phyloP scores from a whole-genome alignment of 164 flowering plant species.

The Aristolochia californica region DNA sequence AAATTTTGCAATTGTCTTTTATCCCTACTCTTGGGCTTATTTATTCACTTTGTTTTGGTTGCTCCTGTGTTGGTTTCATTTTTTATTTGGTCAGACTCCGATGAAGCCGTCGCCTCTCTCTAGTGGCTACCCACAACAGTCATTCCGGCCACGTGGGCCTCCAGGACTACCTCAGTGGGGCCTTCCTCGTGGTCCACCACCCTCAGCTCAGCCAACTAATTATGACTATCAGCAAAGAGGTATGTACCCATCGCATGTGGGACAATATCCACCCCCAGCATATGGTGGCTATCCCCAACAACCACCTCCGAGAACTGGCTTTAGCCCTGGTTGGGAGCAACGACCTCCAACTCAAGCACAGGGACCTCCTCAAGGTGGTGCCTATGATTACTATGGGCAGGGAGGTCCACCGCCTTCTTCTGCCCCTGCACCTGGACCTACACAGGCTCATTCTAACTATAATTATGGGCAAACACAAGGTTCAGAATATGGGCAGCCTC shows the following conservation, averaged over 20 bases:
- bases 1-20: too few species aligned
- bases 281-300: constrained; percentile 66
- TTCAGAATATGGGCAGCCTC: constrained; percentile 42
- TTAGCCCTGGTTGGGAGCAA: constrained; percentile 68
- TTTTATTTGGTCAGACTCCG: constrained; percentile 28
- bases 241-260: constrained; percentile 50
- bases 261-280: constrained; percentile 42
- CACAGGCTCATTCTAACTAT: constrained; percentile 40
- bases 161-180: constrained; percentile 66
- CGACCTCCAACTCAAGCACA: constrained; percentile 46
- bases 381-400: constrained; percentile 49
- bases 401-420: constrained; percentile 23
- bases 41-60: background rate
- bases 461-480: constrained; percentile 67
- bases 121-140: constrained; percentile 47
- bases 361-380: constrained; percentile 39
- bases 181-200: constrained; percentile 40
- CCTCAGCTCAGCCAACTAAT: constrained; percentile 25
- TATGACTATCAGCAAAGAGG: constrained; percentile 72
- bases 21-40: background rate
- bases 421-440: background rate
- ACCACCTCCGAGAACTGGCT: constrained; percentile 45
- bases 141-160: constrained; percentile 57
- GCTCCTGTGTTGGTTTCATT: constrained; percentile 2
- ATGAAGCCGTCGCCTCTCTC: constrained; percentile 51